Base-by-base conservation (phyloP, 164 flowering plant species). In the Piper betle region DNA sequence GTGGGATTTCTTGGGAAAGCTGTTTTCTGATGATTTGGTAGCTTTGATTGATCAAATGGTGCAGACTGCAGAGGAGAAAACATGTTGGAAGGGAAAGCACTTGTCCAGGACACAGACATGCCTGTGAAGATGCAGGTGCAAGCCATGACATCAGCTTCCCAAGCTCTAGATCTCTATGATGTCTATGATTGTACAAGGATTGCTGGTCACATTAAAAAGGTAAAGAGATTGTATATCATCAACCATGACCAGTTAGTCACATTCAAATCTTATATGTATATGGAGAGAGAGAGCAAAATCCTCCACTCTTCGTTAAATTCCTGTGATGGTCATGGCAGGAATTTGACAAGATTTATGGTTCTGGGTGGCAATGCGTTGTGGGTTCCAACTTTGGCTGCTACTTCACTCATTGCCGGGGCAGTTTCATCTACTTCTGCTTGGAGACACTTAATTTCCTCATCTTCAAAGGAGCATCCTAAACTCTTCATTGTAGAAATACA, bases 81-180 rank as follows among this genome's bases (percentile, higher is more conserved):
- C 73, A 90, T 90, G 97, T 83, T 91, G 85, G 97, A 91, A 80
- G 97, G 96, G 18, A 91, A 86, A 71, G 97, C 88, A 38, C 55
- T 86, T 74, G 61, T 91, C n/a, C 80, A 83, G 66, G 97, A 87
- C 59, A 76, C 96, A 63, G 97, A 91, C 76, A 91, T 91, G 97
- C 93, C 91, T 25, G 39, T 68, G 74, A 87, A 82, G 84, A 91
- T 91, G 97, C 96, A 87, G 83, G 71, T 79, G 55, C 89, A 82
- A 60, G 97, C 97, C 66, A 83, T 82, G 86, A 74, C 80, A 53
- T 74, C 68, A 67, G 96, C 97, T 64, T 82, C 91, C 68, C 77
- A 83, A 69, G 96, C 97, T 63, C 75, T 91, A 62, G 97, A 87
- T 82, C 73, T 83, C 41, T 86, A 77, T 67, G 97, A 91, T 63